Evolutionary conservation across 257 asterid genomes (phyloP), one percentile per base, ranked within the genome.

Genomic region (Coffea eugenioides): DNA sequence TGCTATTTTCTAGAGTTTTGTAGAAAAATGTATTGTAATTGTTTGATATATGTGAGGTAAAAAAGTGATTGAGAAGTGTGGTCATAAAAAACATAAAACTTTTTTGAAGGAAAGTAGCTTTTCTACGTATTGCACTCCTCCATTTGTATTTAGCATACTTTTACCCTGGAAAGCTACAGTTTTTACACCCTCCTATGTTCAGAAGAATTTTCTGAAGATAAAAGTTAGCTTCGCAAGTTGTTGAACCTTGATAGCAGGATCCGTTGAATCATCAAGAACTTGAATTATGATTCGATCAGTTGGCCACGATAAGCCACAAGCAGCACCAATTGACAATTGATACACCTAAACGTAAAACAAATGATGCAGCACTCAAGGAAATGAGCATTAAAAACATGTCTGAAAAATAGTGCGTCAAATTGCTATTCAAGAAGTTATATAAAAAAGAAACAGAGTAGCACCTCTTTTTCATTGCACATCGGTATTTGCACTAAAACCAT

Each of bases 401-500:
- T 4, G 43, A 4, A 39, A 39, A 4, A 39, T 39, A 2, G 4
- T 39, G 43, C 43, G 4, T 39, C 43, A 39, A 39, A 39, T 39
- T 39, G 43, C 43, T 39, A 39, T 39, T 39, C 43, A 39, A 39
- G 43, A 39, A 39, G 43, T 39, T 39, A 4, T 39, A 39, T 39
- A 39, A 39, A 2, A 2, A 39, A 11, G 3, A 10, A 21, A 66
- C 8, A 25, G 6, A 62, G 18, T 1, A 18, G 49, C 16, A 85
- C 89, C 89, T 86, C 89, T 71, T 64, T 86, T 78, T 86, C 89
- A 76, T 86, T 86, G 77, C 52, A 83, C 89, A 86, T 86, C 23
- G 89, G 89, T n/a, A 86, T 83, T 71, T 86, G 89, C 43, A 86
- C 75, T 20, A 86, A 71, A 45, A 86, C 85, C 81, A 79, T 78